A percentile compares a stretch with the other conserved stretches of the same genome.
Evolutionary conservation across 2,329 filamentous ascomycete species (phyloP).

Genomic region (Cryphonectria japonica): DNA sequence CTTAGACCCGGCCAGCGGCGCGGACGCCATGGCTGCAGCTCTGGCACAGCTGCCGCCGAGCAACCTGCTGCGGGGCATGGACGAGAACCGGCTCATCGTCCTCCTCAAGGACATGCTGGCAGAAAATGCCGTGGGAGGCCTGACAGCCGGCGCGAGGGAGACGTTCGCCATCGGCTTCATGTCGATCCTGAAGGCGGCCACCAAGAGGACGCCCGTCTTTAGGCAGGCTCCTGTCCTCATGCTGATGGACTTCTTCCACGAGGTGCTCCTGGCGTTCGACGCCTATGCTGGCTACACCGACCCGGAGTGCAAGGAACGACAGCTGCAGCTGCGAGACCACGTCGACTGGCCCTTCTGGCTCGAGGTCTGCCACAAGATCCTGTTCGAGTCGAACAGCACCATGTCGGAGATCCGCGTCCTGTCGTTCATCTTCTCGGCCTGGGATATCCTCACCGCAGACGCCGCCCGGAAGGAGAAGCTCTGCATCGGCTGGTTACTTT

Average conservation of each 20-base stretch:
- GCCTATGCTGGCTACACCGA: slow-evolving; percentile 46
- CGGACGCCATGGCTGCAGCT: slow-evolving; percentile 70
- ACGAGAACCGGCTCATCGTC: slow-evolving; percentile 84
- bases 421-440: slow-evolving; percentile 78
- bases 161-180: slow-evolving; percentile 80
- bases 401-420: slow-evolving; percentile 87
- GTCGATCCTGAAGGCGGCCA: slow-evolving; percentile 71
- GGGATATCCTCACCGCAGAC: slow-evolving; percentile 72
- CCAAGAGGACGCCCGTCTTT: slow-evolving; percentile 76
- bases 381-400: slow-evolving; percentile 76
- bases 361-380: slow-evolving; percentile 76
- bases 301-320: slow-evolving; percentile 11
- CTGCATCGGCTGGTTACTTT: slow-evolving; percentile 76
- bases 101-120: slow-evolving; percentile 79
- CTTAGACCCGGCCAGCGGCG: slow-evolving; percentile 50
- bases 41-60: slow-evolving; percentile 63
- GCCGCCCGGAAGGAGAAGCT: slow-evolving; percentile 69
- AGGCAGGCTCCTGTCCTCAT: slow-evolving; percentile 85
- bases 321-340: slow-evolving; percentile 42
- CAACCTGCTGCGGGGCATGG: slow-evolving; percentile 79
- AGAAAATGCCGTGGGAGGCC: slow-evolving; percentile 42
- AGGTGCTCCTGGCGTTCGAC: slow-evolving; percentile 69
- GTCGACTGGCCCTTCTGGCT: slow-evolving; percentile 87
- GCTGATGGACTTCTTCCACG: slow-evolving; percentile 89
- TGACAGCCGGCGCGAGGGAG: slow-evolving; percentile 54